These are phyloP conservation scores for Aspergillus felis DNA, from an alignment of 2,329 filamentous ascomycete genomes.

Conservation along the genomic window DNA sequence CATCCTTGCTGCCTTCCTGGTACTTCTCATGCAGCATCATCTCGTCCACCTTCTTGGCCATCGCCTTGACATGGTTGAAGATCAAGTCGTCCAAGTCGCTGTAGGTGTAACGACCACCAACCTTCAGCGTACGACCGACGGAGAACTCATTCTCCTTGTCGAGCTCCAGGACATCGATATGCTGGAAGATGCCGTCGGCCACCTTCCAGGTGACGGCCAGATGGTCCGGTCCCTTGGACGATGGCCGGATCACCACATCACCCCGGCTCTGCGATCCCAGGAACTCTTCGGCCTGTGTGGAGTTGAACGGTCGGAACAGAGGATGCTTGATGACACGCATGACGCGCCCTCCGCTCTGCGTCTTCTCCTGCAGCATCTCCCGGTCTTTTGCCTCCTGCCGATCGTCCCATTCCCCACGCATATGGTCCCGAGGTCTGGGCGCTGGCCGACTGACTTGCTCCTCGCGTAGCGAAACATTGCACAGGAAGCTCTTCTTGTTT, in stretches of 20 bases:
- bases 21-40: conserved; percentile 94
- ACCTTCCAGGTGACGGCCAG: conserved; percentile 98
- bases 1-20: conserved; percentile 72
- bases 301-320: conserved; percentile 89
- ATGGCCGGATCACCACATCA: conserved; percentile 91
- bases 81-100: conserved; percentile 96
- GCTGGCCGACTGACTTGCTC: conserved; percentile 72
- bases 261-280: conserved; percentile 80
- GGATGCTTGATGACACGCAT: conserved; percentile 98
- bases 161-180: conserved; percentile 93
- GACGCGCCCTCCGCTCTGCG: conserved; percentile 76
- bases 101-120: conserved; percentile 86
- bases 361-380: conserved; percentile 80
- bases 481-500: conserved; percentile 79
- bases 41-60: conserved; percentile 96
- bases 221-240: conserved; percentile 92
- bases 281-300: conserved; percentile 87
- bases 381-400: conserved; percentile 74
- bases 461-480: conserved; percentile 80
- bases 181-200: conserved; percentile 90
- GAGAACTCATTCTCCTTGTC: conserved; percentile 97
- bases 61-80: conserved; percentile 93
- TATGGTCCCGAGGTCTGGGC: conserved; percentile 65
- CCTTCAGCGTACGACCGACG: conserved; percentile 77
- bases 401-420: conserved; percentile 82